Conservation (phyloP, 2,329 filamentous ascomycete genomes). For the Aspergillus texensis region DNA sequence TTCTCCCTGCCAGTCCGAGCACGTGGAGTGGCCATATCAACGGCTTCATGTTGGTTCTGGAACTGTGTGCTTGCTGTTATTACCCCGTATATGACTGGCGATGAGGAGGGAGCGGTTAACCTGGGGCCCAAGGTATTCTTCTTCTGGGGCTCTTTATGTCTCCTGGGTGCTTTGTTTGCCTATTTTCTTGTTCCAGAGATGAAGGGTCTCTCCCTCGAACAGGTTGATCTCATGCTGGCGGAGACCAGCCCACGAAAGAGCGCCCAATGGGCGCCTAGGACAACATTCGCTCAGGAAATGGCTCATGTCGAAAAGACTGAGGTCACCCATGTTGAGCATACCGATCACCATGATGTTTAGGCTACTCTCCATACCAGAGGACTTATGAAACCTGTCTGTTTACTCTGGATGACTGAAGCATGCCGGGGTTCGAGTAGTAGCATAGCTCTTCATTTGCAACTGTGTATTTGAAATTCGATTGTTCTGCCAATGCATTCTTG, state of each 20-base stretch:
- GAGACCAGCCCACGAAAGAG: background rate
- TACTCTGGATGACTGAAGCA: too few species aligned
- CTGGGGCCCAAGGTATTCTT: background rate
- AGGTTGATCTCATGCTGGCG: background rate
- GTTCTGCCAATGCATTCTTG: too few species aligned
- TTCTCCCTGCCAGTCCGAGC: background rate
- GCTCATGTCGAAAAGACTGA: background rate
- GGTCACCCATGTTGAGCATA: background rate
- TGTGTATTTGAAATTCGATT: too few species aligned
- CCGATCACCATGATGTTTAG: too few species aligned
- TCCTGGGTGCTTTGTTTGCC: background rate
- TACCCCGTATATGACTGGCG: background rate
- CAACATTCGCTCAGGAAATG: background rate
- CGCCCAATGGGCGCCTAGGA: background rate
- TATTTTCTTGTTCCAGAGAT: background rate
- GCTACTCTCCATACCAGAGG: too few species aligned
- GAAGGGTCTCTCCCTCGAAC: background rate
- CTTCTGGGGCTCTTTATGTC: background rate
- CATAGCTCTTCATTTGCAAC: too few species aligned
- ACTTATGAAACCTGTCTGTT: too few species aligned
- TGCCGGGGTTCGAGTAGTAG: too few species aligned
- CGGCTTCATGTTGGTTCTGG: background rate
- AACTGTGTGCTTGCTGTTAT: background rate
- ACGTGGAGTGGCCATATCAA: background rate
- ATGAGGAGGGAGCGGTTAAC: background rate